Evolutionary conservation across 2,329 filamentous ascomycete species (phyloP).

Genomic region (Calonectria honghensis): DNA sequence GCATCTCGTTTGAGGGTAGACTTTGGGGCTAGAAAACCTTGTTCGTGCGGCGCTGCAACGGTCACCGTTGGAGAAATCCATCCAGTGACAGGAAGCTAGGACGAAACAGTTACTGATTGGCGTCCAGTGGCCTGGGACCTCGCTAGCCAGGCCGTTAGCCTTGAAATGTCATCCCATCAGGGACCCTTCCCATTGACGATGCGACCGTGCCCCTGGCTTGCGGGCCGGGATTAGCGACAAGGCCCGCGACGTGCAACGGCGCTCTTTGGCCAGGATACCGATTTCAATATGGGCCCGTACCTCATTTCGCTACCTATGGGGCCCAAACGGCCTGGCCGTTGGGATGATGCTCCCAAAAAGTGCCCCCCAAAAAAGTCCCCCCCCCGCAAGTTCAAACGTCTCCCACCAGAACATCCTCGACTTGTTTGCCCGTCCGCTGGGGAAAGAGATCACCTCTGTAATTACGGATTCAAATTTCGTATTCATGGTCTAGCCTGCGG

Average conservation of each 20-base stretch:
- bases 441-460: background rate
- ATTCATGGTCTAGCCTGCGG: background rate
- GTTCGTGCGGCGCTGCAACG: conserved; percentile 5
- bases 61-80: conserved; percentile 10
- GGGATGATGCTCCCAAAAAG: background rate
- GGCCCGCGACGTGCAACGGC: background rate
- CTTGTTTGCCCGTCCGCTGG: background rate
- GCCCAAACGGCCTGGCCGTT: conserved; percentile 4
- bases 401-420: background rate
- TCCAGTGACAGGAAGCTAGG: background rate
- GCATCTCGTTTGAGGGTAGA: conserved; percentile 22
- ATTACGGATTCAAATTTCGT: conserved; percentile 9
- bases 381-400: conserved; percentile 8
- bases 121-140: conserved; percentile 1
- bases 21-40: conserved; percentile 23
- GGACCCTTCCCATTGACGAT: background rate
- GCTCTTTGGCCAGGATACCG: background rate
- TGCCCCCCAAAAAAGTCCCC: background rate
- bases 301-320: conserved; percentile 18
- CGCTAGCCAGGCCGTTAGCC: background rate
- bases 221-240: conserved; percentile 2
- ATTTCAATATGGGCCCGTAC: conserved; percentile 10
- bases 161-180: conserved; percentile 11
- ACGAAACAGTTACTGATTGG: conserved; percentile 1
- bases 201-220: conserved; percentile 11